A percentile compares a stretch with the other conserved stretches of the same genome.
Conservation (phyloP, 2,329 filamentous ascomycete genomes). For the Colletotrichum eleusines region DNA sequence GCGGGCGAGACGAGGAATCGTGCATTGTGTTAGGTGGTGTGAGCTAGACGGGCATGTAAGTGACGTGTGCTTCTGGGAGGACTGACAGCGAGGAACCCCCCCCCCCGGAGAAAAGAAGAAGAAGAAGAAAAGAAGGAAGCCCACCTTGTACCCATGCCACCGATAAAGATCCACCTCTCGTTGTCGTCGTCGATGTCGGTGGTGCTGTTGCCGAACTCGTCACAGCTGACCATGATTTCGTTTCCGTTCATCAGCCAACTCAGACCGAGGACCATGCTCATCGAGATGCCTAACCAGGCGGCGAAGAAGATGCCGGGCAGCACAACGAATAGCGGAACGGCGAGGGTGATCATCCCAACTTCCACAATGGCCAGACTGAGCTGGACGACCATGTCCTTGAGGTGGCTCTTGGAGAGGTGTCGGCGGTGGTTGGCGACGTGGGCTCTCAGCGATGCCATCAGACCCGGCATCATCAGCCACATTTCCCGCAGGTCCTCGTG, state of each 20-base stretch:
- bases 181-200: constrained; percentile 47
- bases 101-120: too few relatives aligned
- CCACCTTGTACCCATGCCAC: constrained; percentile 51
- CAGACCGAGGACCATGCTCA: constrained; percentile 44
- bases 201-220: constrained; percentile 46
- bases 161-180: constrained; percentile 52
- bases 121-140: neutral
- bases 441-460: constrained; percentile 44
- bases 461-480: constrained; percentile 42
- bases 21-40: constrained; percentile 47
- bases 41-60: constrained; percentile 44
- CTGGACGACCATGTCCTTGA: constrained; percentile 46
- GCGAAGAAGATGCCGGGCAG: constrained; percentile 49
- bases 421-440: constrained; percentile 40
- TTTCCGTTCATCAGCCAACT: constrained; percentile 49
- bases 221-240: constrained; percentile 43
- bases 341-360: constrained; percentile 45
- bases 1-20: constrained; percentile 51
- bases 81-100: neutral
- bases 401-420: constrained; percentile 43
- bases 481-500: constrained; percentile 44
- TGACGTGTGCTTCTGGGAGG: neutral
- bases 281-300: constrained; percentile 45
- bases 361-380: constrained; percentile 45
- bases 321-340: constrained; percentile 47